phyloP scores from a whole-genome alignment of 805 yeast genomes.

The Saturnispora sekii region DNA sequence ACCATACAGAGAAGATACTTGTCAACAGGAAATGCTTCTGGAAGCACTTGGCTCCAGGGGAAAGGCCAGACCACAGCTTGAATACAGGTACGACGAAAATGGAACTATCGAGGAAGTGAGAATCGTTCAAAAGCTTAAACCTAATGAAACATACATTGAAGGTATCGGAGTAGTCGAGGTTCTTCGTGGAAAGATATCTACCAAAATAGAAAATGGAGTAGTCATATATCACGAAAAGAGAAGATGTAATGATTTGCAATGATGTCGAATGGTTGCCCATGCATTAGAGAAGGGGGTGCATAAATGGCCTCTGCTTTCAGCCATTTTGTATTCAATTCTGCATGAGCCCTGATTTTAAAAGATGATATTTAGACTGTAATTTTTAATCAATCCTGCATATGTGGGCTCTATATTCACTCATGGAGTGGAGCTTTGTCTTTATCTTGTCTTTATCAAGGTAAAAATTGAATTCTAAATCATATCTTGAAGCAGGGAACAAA shows the following conservation, averaged over 20 bases:
- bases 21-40: background rate
- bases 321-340: too few species aligned
- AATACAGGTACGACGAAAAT: background rate
- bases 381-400: too few species aligned
- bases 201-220: conserved; percentile 8
- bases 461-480: too few species aligned
- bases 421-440: too few species aligned
- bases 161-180: conserved; percentile 10
- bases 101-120: background rate
- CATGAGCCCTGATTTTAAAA: too few species aligned
- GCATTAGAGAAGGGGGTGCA: background rate
- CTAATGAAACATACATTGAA: conserved; percentile 8
- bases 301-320: background rate
- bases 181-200: conserved; percentile 10
- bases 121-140: background rate
- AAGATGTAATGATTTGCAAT: background rate
- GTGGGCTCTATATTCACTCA: too few species aligned
- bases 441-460: too few species aligned
- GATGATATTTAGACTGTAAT: too few species aligned
- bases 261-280: background rate
- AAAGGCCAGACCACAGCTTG: background rate
- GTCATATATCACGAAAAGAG: background rate
- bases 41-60: conserved; percentile 1
- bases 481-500: too few species aligned
- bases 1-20: too few species aligned